Evolutionary conservation across 2,329 filamentous ascomycete species (phyloP).

Genomic region (Claviceps sp.): DNA sequence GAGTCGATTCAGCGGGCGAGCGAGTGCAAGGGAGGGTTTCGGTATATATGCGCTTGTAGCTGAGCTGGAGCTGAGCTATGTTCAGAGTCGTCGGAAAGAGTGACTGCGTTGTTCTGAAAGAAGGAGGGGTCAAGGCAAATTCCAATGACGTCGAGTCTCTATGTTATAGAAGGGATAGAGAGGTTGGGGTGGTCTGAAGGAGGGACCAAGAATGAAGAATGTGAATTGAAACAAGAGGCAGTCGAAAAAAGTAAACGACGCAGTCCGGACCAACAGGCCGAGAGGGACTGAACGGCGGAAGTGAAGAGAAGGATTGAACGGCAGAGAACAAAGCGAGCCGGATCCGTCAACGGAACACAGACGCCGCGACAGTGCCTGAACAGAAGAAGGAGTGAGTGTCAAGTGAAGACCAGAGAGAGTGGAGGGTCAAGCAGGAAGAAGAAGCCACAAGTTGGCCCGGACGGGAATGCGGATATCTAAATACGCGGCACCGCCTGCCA

Average conservation of each 20-base stretch:
- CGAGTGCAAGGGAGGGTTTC: background rate
- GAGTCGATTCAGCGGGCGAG: background rate
- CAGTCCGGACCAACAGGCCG: background rate
- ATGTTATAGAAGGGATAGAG: slow-evolving; percentile 6
- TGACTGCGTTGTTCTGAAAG: slow-evolving; percentile 1
- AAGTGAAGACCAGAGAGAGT: background rate
- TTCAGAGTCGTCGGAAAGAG: background rate
- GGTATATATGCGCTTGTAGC: background rate
- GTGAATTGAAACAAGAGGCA: background rate
- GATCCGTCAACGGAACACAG: slow-evolving; percentile 3
- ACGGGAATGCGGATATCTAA: slow-evolving; percentile 11
- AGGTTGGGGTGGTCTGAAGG: background rate
- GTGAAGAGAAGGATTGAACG: slow-evolving; percentile 18
- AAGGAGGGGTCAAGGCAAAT: background rate
- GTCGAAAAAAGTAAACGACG: background rate
- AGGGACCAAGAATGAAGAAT: background rate
- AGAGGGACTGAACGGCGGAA: background rate
- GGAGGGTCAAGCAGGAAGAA: background rate
- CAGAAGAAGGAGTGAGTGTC: slow-evolving; percentile 3
- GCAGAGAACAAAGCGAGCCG: slow-evolving; percentile 5
- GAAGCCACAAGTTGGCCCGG: background rate
- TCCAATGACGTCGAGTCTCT: slow-evolving; percentile 9
- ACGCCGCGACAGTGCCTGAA: background rate
- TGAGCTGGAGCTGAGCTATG: background rate
- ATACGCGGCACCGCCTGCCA: slow-evolving; percentile 4